These are phyloP conservation scores for Brassica incana DNA, from an alignment of 345 rosid species.

Conservation along the genomic window DNA sequence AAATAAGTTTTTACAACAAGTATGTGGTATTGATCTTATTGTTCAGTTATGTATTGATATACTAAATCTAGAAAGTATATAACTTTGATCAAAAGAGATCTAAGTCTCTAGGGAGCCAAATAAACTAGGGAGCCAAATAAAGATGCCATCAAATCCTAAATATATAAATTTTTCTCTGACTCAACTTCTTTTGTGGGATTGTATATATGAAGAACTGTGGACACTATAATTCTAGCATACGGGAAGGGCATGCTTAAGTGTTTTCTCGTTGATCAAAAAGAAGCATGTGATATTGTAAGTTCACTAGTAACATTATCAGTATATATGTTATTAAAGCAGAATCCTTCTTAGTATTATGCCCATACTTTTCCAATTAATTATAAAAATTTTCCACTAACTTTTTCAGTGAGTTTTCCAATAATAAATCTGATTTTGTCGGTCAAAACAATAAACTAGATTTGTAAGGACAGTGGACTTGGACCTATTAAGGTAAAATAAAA, in stretches of 20 bases:
- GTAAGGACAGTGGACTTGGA: too few relatives aligned
- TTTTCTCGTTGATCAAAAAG: conserved; percentile 31
- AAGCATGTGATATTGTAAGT: conserved; percentile 48
- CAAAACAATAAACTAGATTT: too few relatives aligned
- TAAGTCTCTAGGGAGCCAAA: neutral
- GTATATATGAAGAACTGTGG: conserved; percentile 52
- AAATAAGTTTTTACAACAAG: neutral
- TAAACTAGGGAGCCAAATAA: neutral
- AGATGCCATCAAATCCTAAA: neutral
- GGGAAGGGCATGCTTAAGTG: conserved; percentile 47
- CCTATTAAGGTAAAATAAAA: too few relatives aligned
- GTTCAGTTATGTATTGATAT: neutral
- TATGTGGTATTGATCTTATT: neutral
- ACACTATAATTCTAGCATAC: conserved; percentile 36
- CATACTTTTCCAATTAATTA: too few relatives aligned
- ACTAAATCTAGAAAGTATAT: neutral
- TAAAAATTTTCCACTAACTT: too few relatives aligned
- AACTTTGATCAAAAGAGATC: neutral
- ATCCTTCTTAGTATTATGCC: too few relatives aligned
- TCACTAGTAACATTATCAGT: conserved; percentile 3
- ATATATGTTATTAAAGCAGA: too few relatives aligned
- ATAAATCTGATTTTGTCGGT: neutral
- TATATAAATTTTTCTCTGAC: neutral
- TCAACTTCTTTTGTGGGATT: neutral
- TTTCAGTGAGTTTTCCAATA: too few relatives aligned